Conservation (phyloP, 495 filamentous ascomycete species). For the Neurospora tetraspora region DNA sequence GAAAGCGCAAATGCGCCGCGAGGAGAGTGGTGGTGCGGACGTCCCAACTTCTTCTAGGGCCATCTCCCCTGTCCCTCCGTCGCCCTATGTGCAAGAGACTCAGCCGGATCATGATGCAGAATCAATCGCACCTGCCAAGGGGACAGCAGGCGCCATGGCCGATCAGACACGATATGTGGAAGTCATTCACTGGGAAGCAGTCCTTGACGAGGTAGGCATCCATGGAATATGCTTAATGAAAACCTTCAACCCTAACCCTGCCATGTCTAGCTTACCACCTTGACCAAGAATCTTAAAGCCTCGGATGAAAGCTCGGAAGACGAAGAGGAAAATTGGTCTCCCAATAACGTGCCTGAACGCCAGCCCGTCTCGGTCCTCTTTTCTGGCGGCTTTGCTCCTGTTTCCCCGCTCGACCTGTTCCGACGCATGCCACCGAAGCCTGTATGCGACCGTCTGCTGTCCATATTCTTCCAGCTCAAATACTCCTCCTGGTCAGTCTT, state of each 20-base stretch:
- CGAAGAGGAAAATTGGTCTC: constrained; percentile 13
- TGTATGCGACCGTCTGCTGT: constrained; percentile 35
- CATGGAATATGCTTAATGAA: not conserved
- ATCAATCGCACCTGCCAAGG: not conserved
- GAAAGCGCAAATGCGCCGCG: constrained; percentile 22
- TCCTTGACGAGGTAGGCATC: constrained; percentile 39
- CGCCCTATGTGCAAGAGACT: not conserved
- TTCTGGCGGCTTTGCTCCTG: constrained; percentile 25
- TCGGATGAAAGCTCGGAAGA: constrained; percentile 14
- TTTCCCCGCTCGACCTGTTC: constrained; percentile 30
- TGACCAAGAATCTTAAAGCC: constrained; percentile 13
- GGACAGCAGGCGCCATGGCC: constrained; percentile 21
- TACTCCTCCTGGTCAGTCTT: constrained; percentile 33
- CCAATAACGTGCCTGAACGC: constrained; percentile 7
- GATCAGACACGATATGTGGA: constrained; percentile 40
- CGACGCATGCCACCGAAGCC: constrained; percentile 31
- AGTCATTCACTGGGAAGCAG: constrained; percentile 39
- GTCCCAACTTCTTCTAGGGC: not conserved
- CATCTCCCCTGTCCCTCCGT: not conserved
- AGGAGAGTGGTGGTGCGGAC: not conserved
- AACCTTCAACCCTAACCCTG: not conserved
- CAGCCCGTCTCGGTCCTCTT: constrained; percentile 28
- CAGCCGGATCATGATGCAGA: not conserved
- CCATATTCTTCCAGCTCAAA: constrained; percentile 33
- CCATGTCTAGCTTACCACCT: constrained; percentile 19